These are phyloP conservation scores for Polygonum aviculare DNA, from an alignment of 148 eudicot genomes.

Conservation along the genomic window DNA sequence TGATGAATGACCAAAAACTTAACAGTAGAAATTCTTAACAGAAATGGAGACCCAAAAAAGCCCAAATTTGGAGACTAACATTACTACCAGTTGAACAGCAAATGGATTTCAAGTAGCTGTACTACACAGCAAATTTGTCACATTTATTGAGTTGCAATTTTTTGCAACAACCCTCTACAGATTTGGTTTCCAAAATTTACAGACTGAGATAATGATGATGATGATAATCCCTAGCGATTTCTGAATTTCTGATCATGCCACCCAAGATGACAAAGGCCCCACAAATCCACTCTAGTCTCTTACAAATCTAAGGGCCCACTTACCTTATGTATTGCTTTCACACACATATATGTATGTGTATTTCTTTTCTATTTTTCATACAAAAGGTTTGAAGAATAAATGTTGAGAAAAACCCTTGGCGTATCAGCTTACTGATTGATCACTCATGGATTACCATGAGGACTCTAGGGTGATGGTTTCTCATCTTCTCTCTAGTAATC, in stretches of 20 bases:
- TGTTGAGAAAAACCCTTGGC: too few relatives aligned
- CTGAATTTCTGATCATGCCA: background rate
- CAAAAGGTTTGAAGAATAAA: too few relatives aligned
- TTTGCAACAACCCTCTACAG: background rate
- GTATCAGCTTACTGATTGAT: too few relatives aligned
- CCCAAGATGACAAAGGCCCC: background rate
- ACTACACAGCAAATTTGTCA: background rate
- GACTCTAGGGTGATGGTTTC: too few relatives aligned
- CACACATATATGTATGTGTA: background rate
- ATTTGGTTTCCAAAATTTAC: background rate
- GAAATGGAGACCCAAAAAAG: background rate
- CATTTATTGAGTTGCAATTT: background rate
- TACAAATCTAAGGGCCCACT: background rate
- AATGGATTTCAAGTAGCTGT: background rate
- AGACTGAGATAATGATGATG: too few relatives aligned
- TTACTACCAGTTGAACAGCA: constrained; percentile 1
- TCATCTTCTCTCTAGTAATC: too few relatives aligned
- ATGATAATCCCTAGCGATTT: background rate
- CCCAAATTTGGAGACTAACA: background rate
- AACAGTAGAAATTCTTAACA: constrained; percentile 2
- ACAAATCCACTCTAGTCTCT: background rate
- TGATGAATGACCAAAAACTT: background rate
- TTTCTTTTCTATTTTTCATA: background rate
- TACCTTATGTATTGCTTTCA: background rate
- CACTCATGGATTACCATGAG: too few relatives aligned